Evolutionary conservation across 2,329 filamentous ascomycete genomes (phyloP).

Genomic region (Neofusicoccum umdonicola): DNA sequence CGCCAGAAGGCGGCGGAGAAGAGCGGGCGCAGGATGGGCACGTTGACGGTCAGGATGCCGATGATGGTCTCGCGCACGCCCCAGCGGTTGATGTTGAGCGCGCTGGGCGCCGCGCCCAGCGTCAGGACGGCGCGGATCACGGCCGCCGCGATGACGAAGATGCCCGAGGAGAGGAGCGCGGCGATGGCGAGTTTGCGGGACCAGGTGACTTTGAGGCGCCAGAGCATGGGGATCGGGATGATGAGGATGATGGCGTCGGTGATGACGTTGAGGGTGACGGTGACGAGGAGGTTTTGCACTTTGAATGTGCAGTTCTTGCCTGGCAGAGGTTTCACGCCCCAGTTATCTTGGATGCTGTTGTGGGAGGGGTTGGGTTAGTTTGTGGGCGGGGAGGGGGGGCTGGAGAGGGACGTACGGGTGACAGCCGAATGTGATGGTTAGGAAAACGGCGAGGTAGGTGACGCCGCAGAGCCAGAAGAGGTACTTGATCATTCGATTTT

Average conservation of each 20-base stretch:
- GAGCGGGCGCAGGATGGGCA: constrained; percentile 33
- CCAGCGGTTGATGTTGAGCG: constrained; percentile 39
- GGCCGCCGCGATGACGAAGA: constrained; percentile 38
- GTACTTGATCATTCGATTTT: constrained; percentile 31
- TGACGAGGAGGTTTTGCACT: constrained; percentile 30
- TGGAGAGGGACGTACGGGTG: constrained; percentile 20
- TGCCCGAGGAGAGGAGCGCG: constrained; percentile 34
- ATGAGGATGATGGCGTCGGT: constrained; percentile 34
- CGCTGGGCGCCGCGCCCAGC: constrained; percentile 27
- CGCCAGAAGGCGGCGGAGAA: constrained; percentile 31
- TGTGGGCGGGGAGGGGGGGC: not conserved
- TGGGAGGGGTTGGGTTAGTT: not conserved
- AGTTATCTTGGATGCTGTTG: constrained; percentile 25
- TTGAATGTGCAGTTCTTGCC: constrained; percentile 29
- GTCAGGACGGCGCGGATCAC: constrained; percentile 35
- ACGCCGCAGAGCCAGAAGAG: constrained; percentile 26
- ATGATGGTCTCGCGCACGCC: constrained; percentile 38
- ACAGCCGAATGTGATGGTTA: constrained; percentile 32
- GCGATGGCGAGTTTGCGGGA: constrained; percentile 33
- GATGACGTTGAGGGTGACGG: constrained; percentile 31
- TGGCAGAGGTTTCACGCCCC: constrained; percentile 29
- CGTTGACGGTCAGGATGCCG: constrained; percentile 37
- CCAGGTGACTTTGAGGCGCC: constrained; percentile 29
- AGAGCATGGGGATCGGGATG: constrained; percentile 37
- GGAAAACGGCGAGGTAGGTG: constrained; percentile 32